Percentiles rank a stretch among this genome's conserved stretches.
Conservation (phyloP, 352 stramenopile genomes). For the Thalassiosira allenii region DNA sequence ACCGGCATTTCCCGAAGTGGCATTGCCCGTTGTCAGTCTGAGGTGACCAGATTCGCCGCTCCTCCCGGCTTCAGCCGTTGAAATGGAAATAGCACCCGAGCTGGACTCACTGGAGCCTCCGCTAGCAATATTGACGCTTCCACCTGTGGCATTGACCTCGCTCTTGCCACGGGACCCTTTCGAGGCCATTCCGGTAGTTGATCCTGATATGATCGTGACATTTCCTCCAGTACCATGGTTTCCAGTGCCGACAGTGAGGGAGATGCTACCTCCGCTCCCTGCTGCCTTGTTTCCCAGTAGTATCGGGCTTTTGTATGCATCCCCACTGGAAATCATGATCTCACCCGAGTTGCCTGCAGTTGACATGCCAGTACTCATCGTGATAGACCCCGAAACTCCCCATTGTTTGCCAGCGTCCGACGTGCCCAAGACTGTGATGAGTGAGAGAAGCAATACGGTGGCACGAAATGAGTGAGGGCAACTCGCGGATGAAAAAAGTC, state of each 20-base stretch:
- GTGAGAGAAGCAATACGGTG: slow-evolving; percentile 60
- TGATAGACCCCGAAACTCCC: slow-evolving; percentile 87
- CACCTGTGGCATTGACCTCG: slow-evolving; percentile 87
- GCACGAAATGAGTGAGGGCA: slow-evolving; percentile 61
- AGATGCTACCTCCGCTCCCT: slow-evolving; percentile 67
- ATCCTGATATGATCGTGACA: slow-evolving; percentile 87
- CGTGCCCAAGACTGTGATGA: slow-evolving; percentile 63
- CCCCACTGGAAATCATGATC: slow-evolving; percentile 86
- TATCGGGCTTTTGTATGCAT: slow-evolving; percentile 63
- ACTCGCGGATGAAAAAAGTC: slow-evolving; percentile 64
- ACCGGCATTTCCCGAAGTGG: slow-evolving; percentile 36
- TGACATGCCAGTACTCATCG: slow-evolving; percentile 87
- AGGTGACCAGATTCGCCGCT: slow-evolving; percentile 63
- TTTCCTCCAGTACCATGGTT: slow-evolving; percentile 89
- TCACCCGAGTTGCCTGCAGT: slow-evolving; percentile 86
- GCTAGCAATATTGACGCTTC: slow-evolving; percentile 57
- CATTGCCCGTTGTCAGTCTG: slow-evolving; percentile 59
- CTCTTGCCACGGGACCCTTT: slow-evolving; percentile 43
- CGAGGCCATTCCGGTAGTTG: slow-evolving; percentile 42
- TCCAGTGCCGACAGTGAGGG: slow-evolving; percentile 77
- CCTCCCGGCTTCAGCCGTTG: slow-evolving; percentile 64
- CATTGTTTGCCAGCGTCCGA: slow-evolving; percentile 81
- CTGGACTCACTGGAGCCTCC: slow-evolving; percentile 57
- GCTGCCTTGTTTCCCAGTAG: slow-evolving; percentile 38
- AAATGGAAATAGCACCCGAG: slow-evolving; percentile 63